Base-by-base conservation (phyloP, 768 basidiomycete genomes). In the Leccinum uliginosum region DNA sequence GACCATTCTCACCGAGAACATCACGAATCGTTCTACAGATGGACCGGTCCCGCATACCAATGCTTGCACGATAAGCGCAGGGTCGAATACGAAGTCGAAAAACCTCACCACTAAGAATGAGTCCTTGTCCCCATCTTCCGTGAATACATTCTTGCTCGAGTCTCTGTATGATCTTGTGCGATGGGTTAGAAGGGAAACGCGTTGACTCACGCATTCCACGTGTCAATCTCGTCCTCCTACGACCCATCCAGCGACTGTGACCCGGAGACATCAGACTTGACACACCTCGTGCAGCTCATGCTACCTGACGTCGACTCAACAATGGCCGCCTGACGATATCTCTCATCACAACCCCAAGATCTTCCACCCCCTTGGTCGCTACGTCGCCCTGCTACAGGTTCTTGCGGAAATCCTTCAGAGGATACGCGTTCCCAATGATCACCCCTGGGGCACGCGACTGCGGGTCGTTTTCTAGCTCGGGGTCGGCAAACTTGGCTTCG, bases 351-450 rank as follows among this genome's bases (percentile, higher is more conserved):
- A 70, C 77, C 14, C 78, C 83, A 46, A 95, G 71, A 69, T 94
- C 93, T 62, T 88, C 84, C 7, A 93, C 87, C 0, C 91, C 92
- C 72, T 95, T 93, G 12, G 80, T 83, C 38, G 93, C 90, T 17
- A 93, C 74, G 68, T 92, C 91, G 0, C 91, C 91, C 52, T 79
- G 80, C 26, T 76, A 11, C 30, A 90, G 73, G 66, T 91, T 89
- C 63, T 78, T 75, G 58, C 76, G 74, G 74, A 95, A 97, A 71
- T 96, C 93, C 48, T 75, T 74, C 51, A 95, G 75, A 1, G 93
- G 93, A 61, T 78, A 77, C 0, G 85, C 83, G 44, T 78, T 81
- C 8, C 91, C 89, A 34, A 96, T 83, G 53, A 95, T 87, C 49
- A 90, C 75, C 4, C 89, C 89, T 0, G 83, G 79, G 17, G 81